Evolutionary conservation across 108 stramenopile species (phyloP).

Genomic region (Parietichytrium sp.): DNA sequence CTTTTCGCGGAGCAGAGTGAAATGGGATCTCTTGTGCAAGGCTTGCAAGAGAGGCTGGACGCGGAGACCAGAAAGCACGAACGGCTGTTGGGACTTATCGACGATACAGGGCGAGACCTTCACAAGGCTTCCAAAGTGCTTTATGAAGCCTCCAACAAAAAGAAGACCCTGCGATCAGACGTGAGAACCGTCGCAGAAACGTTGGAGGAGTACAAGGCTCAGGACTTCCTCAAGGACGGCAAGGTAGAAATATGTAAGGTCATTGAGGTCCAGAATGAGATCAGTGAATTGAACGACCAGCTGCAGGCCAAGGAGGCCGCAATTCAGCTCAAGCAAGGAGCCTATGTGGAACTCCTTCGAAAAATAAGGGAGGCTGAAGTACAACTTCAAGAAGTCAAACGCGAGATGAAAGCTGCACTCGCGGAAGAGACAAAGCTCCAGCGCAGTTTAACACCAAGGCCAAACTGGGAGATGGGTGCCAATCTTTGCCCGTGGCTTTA

Average conservation of each 20-base stretch:
- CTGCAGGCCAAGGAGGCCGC: not conserved
- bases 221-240: not conserved
- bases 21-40: not conserved
- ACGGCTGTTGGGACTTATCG: not conserved
- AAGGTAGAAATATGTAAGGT: not conserved
- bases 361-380: not conserved
- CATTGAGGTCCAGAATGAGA: not conserved
- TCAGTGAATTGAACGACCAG: not conserved
- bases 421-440: not conserved
- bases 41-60: not conserved
- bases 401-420: not conserved
- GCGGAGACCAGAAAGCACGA: slow-evolving; percentile 16
- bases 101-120: not conserved
- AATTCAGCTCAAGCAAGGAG: not conserved
- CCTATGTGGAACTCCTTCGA: not conserved
- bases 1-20: too few species aligned
- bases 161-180: not conserved
- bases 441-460: not conserved
- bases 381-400: not conserved
- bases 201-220: not conserved
- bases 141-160: not conserved
- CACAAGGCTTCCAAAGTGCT: not conserved
- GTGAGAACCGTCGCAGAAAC: not conserved
- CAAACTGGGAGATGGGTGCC: too few species aligned
- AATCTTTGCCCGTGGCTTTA: too few species aligned